These are phyloP conservation scores for Macrocybe gigantea DNA, from an alignment of 768 basidiomycete species.

Conservation along the genomic window DNA sequence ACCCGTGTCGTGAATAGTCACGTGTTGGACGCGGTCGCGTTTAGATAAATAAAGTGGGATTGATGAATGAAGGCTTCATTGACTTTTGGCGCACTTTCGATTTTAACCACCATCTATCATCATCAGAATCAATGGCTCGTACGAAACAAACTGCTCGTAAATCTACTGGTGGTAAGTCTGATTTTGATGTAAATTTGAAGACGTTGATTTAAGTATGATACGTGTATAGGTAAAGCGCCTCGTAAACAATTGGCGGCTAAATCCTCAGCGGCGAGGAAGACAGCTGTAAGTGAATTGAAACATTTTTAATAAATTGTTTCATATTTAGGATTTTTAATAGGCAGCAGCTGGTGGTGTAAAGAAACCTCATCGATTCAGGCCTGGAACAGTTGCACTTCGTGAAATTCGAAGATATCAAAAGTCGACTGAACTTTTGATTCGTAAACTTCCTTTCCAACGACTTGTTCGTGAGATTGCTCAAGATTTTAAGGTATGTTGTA, in stretches of 20 bases:
- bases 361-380: slow-evolving; percentile 86
- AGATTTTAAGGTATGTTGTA: slow-evolving; percentile 76
- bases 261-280: slow-evolving; percentile 58
- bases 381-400: slow-evolving; percentile 84
- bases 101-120: slow-evolving; percentile 7
- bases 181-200: slow-evolving; percentile 15
- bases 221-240: slow-evolving; percentile 45
- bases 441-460: slow-evolving; percentile 88
- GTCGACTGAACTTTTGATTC: slow-evolving; percentile 81
- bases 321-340: slow-evolving; percentile 14
- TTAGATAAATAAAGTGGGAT: slow-evolving; percentile 18
- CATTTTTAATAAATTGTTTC: neutral
- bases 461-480: slow-evolving; percentile 88
- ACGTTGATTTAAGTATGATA: slow-evolving; percentile 24
- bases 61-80: slow-evolving; percentile 3
- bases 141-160: slow-evolving; percentile 87
- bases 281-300: slow-evolving; percentile 33
- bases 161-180: slow-evolving; percentile 65
- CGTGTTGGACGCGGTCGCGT: slow-evolving; percentile 27
- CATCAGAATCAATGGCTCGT: slow-evolving; percentile 51
- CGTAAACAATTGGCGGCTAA: slow-evolving; percentile 71
- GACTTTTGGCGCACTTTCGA: slow-evolving; percentile 2
- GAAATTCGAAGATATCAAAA: slow-evolving; percentile 88
- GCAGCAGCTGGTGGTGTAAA: slow-evolving; percentile 80
- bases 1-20: slow-evolving; percentile 26